phyloP scores from a whole-genome alignment of 2,329 filamentous ascomycete species.

The Fusarium beomiforme region DNA sequence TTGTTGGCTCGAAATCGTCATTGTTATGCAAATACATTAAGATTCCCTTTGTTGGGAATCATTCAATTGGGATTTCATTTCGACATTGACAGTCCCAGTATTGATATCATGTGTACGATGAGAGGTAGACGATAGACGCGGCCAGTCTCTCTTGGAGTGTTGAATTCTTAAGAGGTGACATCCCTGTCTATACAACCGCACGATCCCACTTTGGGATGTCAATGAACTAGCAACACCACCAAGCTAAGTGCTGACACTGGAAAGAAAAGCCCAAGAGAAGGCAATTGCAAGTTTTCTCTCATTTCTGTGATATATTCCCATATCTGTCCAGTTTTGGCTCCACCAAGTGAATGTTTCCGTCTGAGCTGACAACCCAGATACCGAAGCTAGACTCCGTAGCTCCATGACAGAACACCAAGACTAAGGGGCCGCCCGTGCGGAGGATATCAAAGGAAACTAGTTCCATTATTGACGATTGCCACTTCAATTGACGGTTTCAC shows the following conservation, averaged over 20 bases:
- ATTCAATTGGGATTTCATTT: neutral
- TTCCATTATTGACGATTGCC: neutral
- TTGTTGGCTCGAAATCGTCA: neutral
- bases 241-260: constrained; percentile 15
- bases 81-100: too few species aligned
- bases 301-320: neutral
- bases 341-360: neutral
- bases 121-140: neutral
- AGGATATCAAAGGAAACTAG: constrained; percentile 14
- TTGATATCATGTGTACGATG: neutral
- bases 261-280: neutral
- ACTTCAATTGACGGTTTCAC: neutral
- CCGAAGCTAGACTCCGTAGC: neutral
- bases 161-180: neutral
- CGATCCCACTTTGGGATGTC: constrained; percentile 19
- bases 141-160: neutral
- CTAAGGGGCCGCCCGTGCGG: neutral
- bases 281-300: neutral
- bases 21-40: neutral
- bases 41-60: neutral
- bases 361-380: neutral
- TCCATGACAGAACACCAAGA: neutral
- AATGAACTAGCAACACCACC: constrained; percentile 25
- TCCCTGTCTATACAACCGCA: constrained; percentile 14
- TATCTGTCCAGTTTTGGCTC: neutral